Evolutionary conservation across 306 rosid genomes (phyloP).

Genomic region (Pyrus communis): DNA sequence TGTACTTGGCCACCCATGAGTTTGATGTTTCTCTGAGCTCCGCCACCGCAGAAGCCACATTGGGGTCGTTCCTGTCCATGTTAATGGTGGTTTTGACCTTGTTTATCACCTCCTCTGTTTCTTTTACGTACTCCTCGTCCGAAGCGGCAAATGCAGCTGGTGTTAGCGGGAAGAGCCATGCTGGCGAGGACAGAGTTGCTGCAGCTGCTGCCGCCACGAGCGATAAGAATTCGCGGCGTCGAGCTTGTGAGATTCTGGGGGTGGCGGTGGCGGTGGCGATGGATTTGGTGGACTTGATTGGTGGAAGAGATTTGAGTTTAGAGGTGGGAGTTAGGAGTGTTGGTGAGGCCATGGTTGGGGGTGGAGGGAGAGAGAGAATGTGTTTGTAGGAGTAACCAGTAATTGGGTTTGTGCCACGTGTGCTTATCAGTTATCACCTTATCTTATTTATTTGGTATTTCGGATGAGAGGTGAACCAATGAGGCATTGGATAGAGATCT

Average conservation of each 20-base stretch:
- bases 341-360: constrained; percentile 63
- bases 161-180: constrained; percentile 29
- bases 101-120: constrained; percentile 63
- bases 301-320: constrained; percentile 50
- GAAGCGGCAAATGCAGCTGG: constrained; percentile 44
- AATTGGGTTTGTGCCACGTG: constrained; percentile 66
- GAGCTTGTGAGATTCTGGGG: neutral
- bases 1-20: constrained; percentile 87
- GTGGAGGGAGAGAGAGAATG: neutral
- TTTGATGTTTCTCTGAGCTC: constrained; percentile 74
- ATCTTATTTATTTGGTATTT: constrained; percentile 38
- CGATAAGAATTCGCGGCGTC: constrained; percentile 73
- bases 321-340: constrained; percentile 79
- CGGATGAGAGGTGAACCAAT: constrained; percentile 61
- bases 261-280: neutral
- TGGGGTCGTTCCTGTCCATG: constrained; percentile 73
- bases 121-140: constrained; percentile 81
- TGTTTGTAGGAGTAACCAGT: constrained; percentile 15
- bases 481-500: constrained; percentile 33
- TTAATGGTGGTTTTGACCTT: constrained; percentile 64
- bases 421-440: constrained; percentile 94
- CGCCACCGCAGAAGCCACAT: constrained; percentile 66
- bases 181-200: constrained; percentile 19
- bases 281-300: constrained; percentile 44
- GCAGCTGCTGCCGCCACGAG: constrained; percentile 27